A percentile compares a stretch with the other conserved stretches of the same genome.
Conservation (phyloP, 2,329 filamentous ascomycete genomes). For the Hypoxylon sp. region DNA sequence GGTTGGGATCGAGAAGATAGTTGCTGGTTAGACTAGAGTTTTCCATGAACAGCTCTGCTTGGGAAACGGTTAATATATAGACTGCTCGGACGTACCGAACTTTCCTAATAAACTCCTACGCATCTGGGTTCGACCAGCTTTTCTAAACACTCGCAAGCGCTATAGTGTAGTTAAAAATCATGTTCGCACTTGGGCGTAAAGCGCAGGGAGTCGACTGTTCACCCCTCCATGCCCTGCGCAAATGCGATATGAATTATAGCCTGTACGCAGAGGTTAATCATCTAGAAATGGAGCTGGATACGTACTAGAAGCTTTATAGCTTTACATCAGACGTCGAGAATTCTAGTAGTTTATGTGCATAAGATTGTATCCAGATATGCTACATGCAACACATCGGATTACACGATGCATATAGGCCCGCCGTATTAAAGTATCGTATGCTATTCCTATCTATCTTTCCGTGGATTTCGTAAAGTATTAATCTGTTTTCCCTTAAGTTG, state of each 20-base stretch:
- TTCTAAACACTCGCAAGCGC: constrained; percentile 12
- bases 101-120: not conserved
- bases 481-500: no score
- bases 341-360: no score
- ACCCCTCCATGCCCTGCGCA: constrained; percentile 24
- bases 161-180: constrained; percentile 7
- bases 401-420: no score
- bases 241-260: constrained; percentile 30
- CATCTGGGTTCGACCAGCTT: not conserved
- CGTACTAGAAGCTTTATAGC: no score
- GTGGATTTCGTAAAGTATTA: no score
- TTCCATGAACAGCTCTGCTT: not conserved
- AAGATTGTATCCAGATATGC: no score
- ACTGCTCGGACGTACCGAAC: not conserved
- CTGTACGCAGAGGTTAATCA: not conserved
- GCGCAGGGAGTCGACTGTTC: constrained; percentile 10
- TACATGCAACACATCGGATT: no score
- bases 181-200: constrained; percentile 31
- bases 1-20: not conserved
- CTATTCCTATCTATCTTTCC: no score
- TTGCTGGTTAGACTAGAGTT: not conserved
- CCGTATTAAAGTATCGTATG: no score
- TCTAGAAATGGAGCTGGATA: no score
- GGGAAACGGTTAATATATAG: constrained; percentile 22
- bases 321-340: no score